phyloP scores from a whole-genome alignment of 2,329 filamentous ascomycete genomes.

The Ophiostoma fasciatum region DNA sequence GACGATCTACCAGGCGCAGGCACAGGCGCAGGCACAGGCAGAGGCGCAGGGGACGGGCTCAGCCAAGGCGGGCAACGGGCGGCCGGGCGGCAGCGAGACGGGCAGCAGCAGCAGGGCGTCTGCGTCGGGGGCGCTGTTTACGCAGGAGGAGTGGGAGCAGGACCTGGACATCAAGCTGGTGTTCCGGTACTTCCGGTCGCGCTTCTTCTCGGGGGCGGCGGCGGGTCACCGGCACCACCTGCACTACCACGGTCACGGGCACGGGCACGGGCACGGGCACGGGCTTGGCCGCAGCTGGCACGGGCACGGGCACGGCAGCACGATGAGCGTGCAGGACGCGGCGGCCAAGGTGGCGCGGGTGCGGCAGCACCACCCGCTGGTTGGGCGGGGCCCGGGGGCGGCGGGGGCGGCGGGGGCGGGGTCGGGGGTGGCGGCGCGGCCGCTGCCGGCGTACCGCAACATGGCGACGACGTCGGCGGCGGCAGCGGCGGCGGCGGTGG shows the following conservation, averaged over 20 bases:
- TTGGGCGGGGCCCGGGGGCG: slow-evolving; percentile 32
- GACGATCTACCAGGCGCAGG: slow-evolving; percentile 25
- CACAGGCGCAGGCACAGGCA: no score
- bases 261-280: neutral
- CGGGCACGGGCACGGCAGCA: neutral
- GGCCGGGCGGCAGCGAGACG: no score
- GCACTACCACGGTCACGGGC: neutral
- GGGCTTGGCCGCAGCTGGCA: neutral
- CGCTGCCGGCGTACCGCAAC: slow-evolving; percentile 31
- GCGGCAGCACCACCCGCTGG: slow-evolving; percentile 75
- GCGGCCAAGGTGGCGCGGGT: slow-evolving; percentile 72
- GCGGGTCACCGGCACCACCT: slow-evolving; percentile 3
- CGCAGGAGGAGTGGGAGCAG: slow-evolving; percentile 81
- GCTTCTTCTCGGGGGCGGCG: slow-evolving; percentile 44
- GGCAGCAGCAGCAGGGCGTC: neutral
- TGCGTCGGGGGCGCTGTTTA: slow-evolving; percentile 23
- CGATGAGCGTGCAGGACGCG: slow-evolving; percentile 42
- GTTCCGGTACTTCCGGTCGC: slow-evolving; percentile 70
- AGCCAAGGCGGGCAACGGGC: no score
- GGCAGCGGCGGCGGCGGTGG: slow-evolving; percentile 33
- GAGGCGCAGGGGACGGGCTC: no score
- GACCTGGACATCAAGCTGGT: slow-evolving; percentile 84
- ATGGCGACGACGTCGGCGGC: slow-evolving; percentile 17
- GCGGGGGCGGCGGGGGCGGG: slow-evolving; percentile 17
- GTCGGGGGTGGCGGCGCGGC: slow-evolving; percentile 25